These are phyloP conservation scores for Eucalyptus fibrosa DNA, from an alignment of 345 rosid species.

Conservation along the genomic window DNA sequence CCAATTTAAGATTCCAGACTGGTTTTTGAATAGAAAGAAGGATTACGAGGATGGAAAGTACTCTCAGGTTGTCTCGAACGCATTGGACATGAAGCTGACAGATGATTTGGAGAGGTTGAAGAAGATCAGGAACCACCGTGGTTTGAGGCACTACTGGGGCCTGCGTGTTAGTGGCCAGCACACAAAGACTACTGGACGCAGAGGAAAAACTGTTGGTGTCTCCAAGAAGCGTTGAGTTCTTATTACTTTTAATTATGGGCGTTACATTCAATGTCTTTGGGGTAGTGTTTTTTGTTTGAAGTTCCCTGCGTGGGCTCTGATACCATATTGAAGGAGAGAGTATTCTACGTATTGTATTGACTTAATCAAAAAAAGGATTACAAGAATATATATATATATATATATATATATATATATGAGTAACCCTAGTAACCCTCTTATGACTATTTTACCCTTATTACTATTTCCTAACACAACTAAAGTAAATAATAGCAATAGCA, in stretches of 20 bases:
- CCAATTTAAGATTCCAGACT: neutral
- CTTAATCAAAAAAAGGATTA: too few species aligned
- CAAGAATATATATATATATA: too few species aligned
- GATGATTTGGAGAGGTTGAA: neutral
- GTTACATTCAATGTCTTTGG: neutral
- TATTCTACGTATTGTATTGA: too few species aligned
- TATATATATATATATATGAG: too few species aligned
- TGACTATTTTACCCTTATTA: too few species aligned
- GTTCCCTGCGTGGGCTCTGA: too few species aligned
- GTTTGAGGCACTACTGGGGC: slow-evolving; percentile 98
- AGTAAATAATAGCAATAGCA: neutral
- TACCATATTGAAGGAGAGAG: too few species aligned
- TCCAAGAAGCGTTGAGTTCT: slow-evolving; percentile 50
- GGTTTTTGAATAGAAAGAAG: slow-evolving; percentile 1
- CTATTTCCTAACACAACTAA: neutral
- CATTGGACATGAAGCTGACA: slow-evolving; percentile 1
- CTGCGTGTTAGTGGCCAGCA: slow-evolving; percentile 98
- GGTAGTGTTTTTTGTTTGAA: neutral
- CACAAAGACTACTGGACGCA: slow-evolving; percentile 91
- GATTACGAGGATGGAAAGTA: slow-evolving; percentile 1
- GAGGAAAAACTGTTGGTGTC: slow-evolving; percentile 95
- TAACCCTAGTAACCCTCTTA: too few species aligned
- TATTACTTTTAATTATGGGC: neutral
- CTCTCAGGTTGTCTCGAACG: slow-evolving; percentile 1
- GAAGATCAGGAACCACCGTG: slow-evolving; percentile 75